Evolutionary conservation across 768 basidiomycete genomes (phyloP).

Genomic region (Boletus rubescentipes): DNA sequence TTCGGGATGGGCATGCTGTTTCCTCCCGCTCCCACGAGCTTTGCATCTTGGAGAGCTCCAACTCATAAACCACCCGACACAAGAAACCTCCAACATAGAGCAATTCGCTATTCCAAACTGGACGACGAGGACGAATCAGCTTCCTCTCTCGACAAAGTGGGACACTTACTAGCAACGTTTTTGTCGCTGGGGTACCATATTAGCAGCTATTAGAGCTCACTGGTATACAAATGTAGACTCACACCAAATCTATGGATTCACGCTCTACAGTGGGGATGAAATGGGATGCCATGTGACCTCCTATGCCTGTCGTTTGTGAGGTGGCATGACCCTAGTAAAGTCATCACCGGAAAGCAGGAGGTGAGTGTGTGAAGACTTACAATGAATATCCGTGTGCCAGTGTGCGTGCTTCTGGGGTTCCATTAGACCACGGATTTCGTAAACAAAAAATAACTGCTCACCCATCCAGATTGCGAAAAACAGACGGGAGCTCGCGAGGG

Average conservation of each 20-base stretch:
- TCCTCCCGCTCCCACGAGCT: constrained; percentile 9
- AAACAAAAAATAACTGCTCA: background rate
- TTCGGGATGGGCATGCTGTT: background rate
- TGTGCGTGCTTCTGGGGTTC: background rate
- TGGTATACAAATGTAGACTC: background rate
- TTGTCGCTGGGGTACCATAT: background rate
- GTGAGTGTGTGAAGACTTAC: background rate
- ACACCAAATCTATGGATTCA: constrained; percentile 1
- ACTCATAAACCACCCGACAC: constrained; percentile 78
- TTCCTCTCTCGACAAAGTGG: background rate
- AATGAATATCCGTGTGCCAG: background rate
- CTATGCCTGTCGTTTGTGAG: constrained; percentile 1
- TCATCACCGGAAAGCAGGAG: background rate
- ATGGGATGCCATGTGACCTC: constrained; percentile 1
- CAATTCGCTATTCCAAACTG: constrained; percentile 91
- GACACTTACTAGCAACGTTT: background rate
- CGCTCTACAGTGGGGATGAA: constrained; percentile 4
- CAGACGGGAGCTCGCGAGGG: background rate
- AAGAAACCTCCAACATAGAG: constrained; percentile 82
- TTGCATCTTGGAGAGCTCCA: constrained; percentile 63
- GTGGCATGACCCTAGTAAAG: constrained; percentile 4
- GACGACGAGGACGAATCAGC: background rate
- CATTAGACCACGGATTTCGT: background rate
- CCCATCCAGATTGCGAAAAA: background rate
- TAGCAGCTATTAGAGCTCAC: background rate